A percentile compares a stretch with the other conserved stretches of the same genome.
Conservation (phyloP, 2,329 filamentous ascomycete genomes). For the Lachnellula subtilissima region DNA sequence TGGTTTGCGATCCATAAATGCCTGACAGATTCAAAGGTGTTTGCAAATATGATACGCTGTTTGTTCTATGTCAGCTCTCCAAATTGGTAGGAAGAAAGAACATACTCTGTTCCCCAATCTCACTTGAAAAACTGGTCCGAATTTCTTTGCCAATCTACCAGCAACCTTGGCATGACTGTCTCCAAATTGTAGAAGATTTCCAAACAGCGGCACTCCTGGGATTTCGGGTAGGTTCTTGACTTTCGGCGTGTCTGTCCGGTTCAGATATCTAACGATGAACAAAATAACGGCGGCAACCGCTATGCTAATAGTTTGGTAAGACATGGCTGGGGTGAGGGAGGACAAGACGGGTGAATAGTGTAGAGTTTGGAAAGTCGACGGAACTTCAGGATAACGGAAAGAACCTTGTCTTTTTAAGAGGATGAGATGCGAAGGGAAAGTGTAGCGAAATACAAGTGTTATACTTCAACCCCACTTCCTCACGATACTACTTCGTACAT, state of each 20-base stretch:
- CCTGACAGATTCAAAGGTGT: constrained; percentile 69
- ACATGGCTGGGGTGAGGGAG: constrained; percentile 9
- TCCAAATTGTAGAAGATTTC: constrained; percentile 58
- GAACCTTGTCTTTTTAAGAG: too few species aligned
- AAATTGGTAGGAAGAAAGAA: background rate
- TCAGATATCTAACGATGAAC: constrained; percentile 32
- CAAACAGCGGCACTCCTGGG: constrained; percentile 57
- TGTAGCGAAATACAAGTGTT: background rate
- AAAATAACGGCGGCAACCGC: constrained; percentile 26
- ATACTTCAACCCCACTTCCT: too few species aligned
- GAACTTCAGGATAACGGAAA: too few species aligned
- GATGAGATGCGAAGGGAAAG: background rate
- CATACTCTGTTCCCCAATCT: constrained; percentile 62
- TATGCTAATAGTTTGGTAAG: constrained; percentile 22
- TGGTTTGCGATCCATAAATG: constrained; percentile 76
- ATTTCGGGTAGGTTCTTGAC: constrained; percentile 59
- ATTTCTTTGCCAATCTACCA: constrained; percentile 53
- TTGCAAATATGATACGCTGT: constrained; percentile 69
- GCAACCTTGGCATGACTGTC: constrained; percentile 51
- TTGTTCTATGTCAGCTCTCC: constrained; percentile 4
- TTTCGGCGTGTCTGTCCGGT: constrained; percentile 51
- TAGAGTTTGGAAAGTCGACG: background rate
- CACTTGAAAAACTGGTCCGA: constrained; percentile 61
- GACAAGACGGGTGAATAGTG: background rate
- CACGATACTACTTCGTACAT: too few species aligned